Evolutionary conservation across 345 rosid genomes (phyloP).

Genomic region (Anacardium occidentale): DNA sequence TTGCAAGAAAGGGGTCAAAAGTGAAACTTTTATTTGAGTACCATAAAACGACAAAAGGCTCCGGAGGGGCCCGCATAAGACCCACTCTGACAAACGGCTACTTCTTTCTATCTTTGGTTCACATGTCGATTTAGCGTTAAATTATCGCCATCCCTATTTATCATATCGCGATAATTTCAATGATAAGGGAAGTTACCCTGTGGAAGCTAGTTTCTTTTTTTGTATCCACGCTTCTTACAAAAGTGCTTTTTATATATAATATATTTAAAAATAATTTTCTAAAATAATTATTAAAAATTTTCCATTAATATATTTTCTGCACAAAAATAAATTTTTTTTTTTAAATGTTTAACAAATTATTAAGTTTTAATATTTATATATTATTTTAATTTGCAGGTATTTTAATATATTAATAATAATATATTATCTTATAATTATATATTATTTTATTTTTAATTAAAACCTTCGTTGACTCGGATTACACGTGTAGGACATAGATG

Average conservation of each 20-base stretch:
- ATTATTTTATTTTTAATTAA: no score
- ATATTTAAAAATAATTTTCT: no score
- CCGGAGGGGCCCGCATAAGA: background rate
- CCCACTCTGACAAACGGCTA: conserved; percentile 28
- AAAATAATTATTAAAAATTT: no score
- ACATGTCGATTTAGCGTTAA: conserved; percentile 24
- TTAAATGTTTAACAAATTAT: no score
- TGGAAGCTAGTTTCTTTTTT: background rate
- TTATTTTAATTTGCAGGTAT: no score
- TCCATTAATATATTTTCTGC: no score
- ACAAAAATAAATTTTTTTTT: no score
- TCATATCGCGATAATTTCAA: conserved; percentile 10
- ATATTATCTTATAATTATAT: no score
- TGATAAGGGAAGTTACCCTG: background rate
- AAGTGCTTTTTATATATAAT: no score
- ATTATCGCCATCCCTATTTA: background rate
- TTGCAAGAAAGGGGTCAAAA: no score
- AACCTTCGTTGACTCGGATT: background rate
- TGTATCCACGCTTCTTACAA: background rate
- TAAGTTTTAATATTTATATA: no score
- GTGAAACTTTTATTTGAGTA: background rate
- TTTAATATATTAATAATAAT: no score
- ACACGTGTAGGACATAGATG: background rate
- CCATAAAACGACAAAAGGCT: background rate
- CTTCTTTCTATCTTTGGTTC: conserved; percentile 9